Percentiles rank a stretch among this genome's conserved stretches.
Conservation (phyloP, 208 protist genomes). For the Angomonas ambiguus region DNA sequence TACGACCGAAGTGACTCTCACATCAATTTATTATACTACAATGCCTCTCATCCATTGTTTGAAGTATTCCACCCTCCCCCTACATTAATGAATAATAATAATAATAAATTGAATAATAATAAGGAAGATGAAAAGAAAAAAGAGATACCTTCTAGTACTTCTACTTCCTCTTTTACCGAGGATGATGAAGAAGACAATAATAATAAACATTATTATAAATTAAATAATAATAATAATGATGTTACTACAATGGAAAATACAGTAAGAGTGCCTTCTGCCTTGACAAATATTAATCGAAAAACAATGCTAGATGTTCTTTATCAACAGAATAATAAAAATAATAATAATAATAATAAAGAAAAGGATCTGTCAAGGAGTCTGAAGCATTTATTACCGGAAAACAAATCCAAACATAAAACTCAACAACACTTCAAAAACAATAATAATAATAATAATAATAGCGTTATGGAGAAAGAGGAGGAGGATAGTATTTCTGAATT, state of each 20-base stretch:
- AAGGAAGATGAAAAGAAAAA: neutral
- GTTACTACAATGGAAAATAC: neutral
- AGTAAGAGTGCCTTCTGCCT: neutral
- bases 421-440: neutral
- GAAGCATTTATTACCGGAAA: constrained; percentile 6
- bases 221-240: constrained; percentile 10
- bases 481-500: constrained; percentile 4
- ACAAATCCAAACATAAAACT: neutral
- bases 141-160: neutral
- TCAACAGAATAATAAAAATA: constrained; percentile 1
- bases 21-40: neutral
- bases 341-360: constrained; percentile 11
- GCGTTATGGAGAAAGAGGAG: neutral
- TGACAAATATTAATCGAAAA: neutral
- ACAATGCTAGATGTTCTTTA: neutral
- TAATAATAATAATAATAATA: constrained; percentile 5
- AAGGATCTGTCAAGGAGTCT: neutral
- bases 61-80: neutral
- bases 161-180: neutral
- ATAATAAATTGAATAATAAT: neutral
- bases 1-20: neutral
- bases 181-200: neutral
- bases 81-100: neutral
- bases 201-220: neutral
- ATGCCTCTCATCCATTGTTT: neutral